Evolutionary conservation across 805 yeast genomes (phyloP).

Genomic region (Candida mattraensis): DNA sequence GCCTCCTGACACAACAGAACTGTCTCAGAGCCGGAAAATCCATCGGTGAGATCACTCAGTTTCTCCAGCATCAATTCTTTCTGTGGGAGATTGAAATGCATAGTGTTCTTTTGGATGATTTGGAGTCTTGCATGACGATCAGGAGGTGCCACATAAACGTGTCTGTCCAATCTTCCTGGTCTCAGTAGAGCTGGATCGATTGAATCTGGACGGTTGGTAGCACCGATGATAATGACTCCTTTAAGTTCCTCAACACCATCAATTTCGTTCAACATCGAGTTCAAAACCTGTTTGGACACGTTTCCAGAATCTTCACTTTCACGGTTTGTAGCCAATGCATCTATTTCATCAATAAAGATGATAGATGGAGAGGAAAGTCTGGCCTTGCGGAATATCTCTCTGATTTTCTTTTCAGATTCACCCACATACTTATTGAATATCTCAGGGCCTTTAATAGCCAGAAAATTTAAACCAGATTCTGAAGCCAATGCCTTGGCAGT

Average conservation of each 20-base stretch:
- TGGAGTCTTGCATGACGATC: conserved; percentile 77
- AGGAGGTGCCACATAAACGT: conserved; percentile 91
- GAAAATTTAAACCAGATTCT: conserved; percentile 88
- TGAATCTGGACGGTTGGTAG: conserved; percentile 92
- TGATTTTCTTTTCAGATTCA: conserved; percentile 89
- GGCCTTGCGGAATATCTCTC: conserved; percentile 92
- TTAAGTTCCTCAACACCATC: conserved; percentile 96
- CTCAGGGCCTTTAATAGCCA: conserved; percentile 97
- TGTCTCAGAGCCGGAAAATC: conserved; percentile 97
- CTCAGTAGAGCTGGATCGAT: conserved; percentile 91
- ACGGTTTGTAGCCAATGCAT: conserved; percentile 83
- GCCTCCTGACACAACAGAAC: conserved; percentile 93
- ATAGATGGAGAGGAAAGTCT: conserved; percentile 93
- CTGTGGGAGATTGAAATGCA: conserved; percentile 55
- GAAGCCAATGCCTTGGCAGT: conserved; percentile 96
- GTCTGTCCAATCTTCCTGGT: conserved; percentile 94
- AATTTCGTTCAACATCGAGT: conserved; percentile 88
- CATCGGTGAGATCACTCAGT: conserved; percentile 69
- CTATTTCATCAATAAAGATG: conserved; percentile 95
- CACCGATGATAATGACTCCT: conserved; percentile 93
- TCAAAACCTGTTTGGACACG: conserved; percentile 81
- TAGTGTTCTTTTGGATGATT: conserved; percentile 69
- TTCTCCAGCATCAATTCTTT: conserved; percentile 43
- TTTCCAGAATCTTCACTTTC: conserved; percentile 59
- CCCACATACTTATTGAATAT: conserved; percentile 93